phyloP scores from a whole-genome alignment of 495 filamentous ascomycete genomes.

The Lasiosphaeriaceae sp. region DNA sequence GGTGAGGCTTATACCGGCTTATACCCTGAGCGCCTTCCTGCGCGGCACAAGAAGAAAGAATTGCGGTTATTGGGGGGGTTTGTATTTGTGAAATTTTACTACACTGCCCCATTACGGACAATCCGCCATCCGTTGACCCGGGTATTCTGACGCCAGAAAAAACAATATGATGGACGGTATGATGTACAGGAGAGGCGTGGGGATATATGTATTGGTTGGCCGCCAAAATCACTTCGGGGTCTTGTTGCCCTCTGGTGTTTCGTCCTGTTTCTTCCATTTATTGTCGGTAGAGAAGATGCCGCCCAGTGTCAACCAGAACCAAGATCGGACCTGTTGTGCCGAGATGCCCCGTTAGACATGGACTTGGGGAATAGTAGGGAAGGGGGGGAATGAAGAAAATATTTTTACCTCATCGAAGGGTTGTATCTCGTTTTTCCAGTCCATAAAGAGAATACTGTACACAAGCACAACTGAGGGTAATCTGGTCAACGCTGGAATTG shows the following conservation, averaged over 20 bases:
- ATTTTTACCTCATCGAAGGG: conserved; percentile 58
- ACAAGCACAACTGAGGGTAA: conserved; percentile 53
- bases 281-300: conserved; percentile 18
- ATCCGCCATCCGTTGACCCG: conserved; percentile 13
- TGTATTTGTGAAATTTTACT: neutral
- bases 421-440: conserved; percentile 59
- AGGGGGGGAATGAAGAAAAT: neutral
- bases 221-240: neutral
- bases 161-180: neutral
- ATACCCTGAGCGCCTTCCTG: neutral
- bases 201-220: neutral
- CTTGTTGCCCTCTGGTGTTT: neutral
- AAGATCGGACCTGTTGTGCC: conserved; percentile 20
- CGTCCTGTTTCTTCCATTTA: neutral
- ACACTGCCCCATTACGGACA: conserved; percentile 3
- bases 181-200: neutral
- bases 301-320: conserved; percentile 24
- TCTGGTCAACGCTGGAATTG: neutral
- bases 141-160: conserved; percentile 30
- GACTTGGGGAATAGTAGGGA: neutral
- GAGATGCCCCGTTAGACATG: neutral
- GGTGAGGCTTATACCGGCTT: neutral
- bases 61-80: neutral
- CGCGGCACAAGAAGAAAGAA: neutral
- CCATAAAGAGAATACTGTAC: conserved; percentile 76